Conservation (phyloP, 176 grass and related monocot genomes). For the Microstegium vimineum region DNA sequence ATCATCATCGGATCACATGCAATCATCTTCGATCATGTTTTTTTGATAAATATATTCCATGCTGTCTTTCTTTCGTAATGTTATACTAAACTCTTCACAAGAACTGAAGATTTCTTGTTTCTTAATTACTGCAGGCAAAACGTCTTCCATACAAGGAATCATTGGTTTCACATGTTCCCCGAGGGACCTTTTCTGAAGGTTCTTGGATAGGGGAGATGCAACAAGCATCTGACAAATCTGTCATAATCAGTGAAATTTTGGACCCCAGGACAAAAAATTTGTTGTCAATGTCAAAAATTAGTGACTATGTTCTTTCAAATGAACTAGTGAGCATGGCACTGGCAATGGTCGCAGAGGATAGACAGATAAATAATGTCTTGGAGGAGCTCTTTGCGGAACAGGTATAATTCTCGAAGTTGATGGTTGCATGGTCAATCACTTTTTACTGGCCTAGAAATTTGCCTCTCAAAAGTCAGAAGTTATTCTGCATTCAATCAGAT, state of each 20-base stretch:
- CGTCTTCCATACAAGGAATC: conserved; percentile 48
- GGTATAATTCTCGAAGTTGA: conserved; percentile 27
- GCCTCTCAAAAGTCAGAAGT: background rate
- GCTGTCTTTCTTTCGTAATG: background rate
- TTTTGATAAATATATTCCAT: background rate
- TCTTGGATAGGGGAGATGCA: conserved; percentile 91
- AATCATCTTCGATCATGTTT: background rate
- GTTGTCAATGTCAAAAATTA: conserved; percentile 67
- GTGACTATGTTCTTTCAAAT: conserved; percentile 81
- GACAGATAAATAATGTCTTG: conserved; percentile 74
- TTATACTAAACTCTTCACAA: background rate
- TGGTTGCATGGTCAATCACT: background rate
- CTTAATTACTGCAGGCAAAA: conserved; percentile 51
- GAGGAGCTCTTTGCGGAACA: conserved; percentile 76
- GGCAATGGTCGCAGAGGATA: conserved; percentile 76
- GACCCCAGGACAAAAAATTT: conserved; percentile 82
- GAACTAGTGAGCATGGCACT: conserved; percentile 84
- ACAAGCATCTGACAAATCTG: conserved; percentile 72
- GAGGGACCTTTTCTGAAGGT: conserved; percentile 60
- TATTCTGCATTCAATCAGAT: background rate
- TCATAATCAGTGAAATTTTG: conserved; percentile 81
- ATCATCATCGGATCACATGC: background rate
- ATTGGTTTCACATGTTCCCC: conserved; percentile 28
- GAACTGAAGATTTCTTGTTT: conserved; percentile 12
- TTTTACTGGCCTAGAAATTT: background rate